These are phyloP conservation scores for Neonectria ditissima DNA, from an alignment of 2,329 filamentous ascomycete genomes.

Conservation along the genomic window DNA sequence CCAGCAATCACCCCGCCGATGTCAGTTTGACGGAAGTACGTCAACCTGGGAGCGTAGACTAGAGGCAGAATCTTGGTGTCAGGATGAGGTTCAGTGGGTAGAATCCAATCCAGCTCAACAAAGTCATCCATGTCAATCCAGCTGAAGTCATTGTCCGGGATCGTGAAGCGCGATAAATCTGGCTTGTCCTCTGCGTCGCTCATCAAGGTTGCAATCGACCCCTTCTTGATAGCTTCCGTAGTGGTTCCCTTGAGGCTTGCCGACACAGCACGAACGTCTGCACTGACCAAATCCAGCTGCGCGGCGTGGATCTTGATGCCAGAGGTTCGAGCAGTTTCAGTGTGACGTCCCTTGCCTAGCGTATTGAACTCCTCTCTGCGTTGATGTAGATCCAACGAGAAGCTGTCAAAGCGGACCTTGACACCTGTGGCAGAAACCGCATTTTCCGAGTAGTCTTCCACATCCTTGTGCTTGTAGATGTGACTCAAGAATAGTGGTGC, in stretches of 20 bases:
- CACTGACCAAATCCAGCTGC: slow-evolving; percentile 90
- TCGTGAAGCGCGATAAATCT: slow-evolving; percentile 89
- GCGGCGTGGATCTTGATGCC: slow-evolving; percentile 97
- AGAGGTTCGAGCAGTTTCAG: slow-evolving; percentile 76
- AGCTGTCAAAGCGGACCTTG: slow-evolving; percentile 94
- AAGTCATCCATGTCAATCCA: slow-evolving; percentile 99
- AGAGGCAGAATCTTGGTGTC: slow-evolving; percentile 95
- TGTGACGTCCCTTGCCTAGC: slow-evolving; percentile 79
- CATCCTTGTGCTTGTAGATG: slow-evolving; percentile 98
- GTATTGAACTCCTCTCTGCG: slow-evolving; percentile 92
- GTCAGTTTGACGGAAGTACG: slow-evolving; percentile 97
- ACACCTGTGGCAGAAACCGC: slow-evolving; percentile 93
- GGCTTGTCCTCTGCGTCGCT: slow-evolving; percentile 68
- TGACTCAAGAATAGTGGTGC: slow-evolving; percentile 96
- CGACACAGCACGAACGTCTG: slow-evolving; percentile 92
- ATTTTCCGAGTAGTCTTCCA: slow-evolving; percentile 81
- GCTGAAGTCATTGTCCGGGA: slow-evolving; percentile 92
- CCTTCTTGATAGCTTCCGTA: slow-evolving; percentile 77
- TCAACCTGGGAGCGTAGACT: slow-evolving; percentile 92
- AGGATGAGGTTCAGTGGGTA: slow-evolving; percentile 89
- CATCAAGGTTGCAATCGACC: slow-evolving; percentile 63
- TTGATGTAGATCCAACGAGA: slow-evolving; percentile 97
- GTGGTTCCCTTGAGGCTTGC: slow-evolving; percentile 87
- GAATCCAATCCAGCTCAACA: slow-evolving; percentile 95
- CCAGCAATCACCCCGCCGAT: slow-evolving; percentile 83